Conservation (phyloP, 208 protist genomes). For the Novymonas esmeraldas region DNA sequence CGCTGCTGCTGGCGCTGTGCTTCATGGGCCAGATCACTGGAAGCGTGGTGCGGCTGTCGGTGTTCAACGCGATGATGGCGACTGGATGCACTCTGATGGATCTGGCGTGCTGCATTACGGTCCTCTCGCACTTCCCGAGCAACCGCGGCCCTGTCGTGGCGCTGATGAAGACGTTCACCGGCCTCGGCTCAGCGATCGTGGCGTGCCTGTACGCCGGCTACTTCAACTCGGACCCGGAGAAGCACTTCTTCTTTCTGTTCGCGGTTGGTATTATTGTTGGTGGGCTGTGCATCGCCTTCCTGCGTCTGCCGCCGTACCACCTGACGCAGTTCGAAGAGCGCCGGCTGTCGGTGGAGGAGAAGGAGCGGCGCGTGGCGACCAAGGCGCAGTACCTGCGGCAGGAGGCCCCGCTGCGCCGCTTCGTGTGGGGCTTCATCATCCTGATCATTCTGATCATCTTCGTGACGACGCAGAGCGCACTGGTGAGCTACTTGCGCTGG, state of each 20-base stretch:
- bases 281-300: conserved; percentile 34
- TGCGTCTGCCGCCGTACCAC: conserved; percentile 63
- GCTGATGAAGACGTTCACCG: conserved; percentile 62
- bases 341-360: conserved; percentile 40
- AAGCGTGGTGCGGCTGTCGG: conserved; percentile 33
- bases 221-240: conserved; percentile 38
- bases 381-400: conserved; percentile 60
- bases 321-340: conserved; percentile 44
- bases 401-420: conserved; percentile 53
- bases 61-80: conserved; percentile 57
- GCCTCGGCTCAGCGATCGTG: conserved; percentile 62
- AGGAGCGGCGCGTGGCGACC: conserved; percentile 32
- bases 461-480: conserved; percentile 46
- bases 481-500: conserved; percentile 46
- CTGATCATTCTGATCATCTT: conserved; percentile 56
- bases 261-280: conserved; percentile 23
- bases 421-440: conserved; percentile 53
- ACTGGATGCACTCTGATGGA: conserved; percentile 43
- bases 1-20: conserved; percentile 49
- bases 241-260: conserved; percentile 65
- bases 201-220: conserved; percentile 49
- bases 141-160: conserved; percentile 57
- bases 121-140: conserved; percentile 49
- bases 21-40: conserved; percentile 45
- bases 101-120: conserved; percentile 42